Conservation (phyloP, 169 alveolate genomes). For the Toxoplasma gondii region DNA sequence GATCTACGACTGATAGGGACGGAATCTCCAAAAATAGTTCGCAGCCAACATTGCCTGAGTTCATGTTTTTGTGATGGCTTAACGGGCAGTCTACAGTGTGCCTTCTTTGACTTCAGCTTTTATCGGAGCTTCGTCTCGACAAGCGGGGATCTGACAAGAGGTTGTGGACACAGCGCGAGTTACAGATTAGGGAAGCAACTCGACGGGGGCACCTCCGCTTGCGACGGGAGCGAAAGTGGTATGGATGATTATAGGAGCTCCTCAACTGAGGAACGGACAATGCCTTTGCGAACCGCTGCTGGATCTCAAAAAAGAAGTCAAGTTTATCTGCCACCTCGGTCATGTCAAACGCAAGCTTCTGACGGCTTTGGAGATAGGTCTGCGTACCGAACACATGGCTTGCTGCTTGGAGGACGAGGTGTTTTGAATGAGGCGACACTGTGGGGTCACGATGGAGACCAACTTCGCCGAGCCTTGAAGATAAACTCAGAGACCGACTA, state of each 20-base stretch:
- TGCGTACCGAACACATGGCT: neutral
- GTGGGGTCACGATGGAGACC: neutral
- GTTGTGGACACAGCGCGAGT: neutral
- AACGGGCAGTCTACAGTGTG: neutral
- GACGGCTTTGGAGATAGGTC: neutral
- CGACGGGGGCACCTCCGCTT: neutral
- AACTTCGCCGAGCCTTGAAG: neutral
- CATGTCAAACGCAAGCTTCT: neutral
- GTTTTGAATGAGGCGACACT: slow-evolving; percentile 5
- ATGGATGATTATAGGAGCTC: neutral
- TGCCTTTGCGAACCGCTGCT: neutral
- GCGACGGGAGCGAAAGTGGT: neutral
- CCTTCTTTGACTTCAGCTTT: neutral
- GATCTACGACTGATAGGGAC: too few species aligned
- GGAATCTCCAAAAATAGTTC: too few species aligned
- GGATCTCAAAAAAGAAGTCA: neutral
- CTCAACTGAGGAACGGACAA: too few species aligned
- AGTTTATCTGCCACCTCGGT: neutral
- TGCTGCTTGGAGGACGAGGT: neutral
- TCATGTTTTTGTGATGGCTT: too few species aligned
- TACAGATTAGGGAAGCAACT: neutral
- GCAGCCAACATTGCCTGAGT: too few species aligned
- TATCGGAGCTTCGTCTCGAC: neutral
- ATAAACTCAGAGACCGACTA: neutral
- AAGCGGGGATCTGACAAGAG: neutral